These are phyloP conservation scores for Telfairia occidentalis DNA, from an alignment of 331 rosid genomes.

Conservation along the genomic window DNA sequence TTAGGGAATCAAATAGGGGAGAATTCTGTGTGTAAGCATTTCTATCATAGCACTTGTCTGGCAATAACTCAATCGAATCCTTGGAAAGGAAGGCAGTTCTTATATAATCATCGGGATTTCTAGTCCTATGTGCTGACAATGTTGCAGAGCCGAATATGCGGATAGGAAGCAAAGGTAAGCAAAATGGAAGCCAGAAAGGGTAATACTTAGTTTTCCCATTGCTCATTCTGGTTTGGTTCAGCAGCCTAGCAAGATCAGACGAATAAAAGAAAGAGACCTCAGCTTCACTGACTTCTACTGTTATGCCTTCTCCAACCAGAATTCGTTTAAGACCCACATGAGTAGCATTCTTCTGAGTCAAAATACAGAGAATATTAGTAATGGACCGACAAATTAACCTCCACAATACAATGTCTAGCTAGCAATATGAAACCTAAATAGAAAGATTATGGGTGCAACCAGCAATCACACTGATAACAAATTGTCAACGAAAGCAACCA, in stretches of 20 bases:
- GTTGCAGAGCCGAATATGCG: constrained; percentile 52
- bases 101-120: constrained; percentile 33
- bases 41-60: constrained; percentile 61
- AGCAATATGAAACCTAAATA: not conserved
- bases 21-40: constrained; percentile 25
- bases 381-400: not conserved
- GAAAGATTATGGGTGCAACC: not conserved
- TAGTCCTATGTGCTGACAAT: constrained; percentile 50
- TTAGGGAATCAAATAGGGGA: constrained; percentile 47
- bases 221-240: constrained; percentile 29
- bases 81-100: constrained; percentile 33
- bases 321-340: constrained; percentile 52
- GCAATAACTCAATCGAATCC: constrained; percentile 53
- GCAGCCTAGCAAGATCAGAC: constrained; percentile 27
- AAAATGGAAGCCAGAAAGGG: constrained; percentile 46
- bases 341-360: constrained; percentile 57
- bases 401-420: not conserved
- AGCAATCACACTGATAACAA: not conserved
- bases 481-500: not conserved
- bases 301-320: constrained; percentile 77
- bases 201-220: constrained; percentile 25
- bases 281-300: constrained; percentile 63
- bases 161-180: constrained; percentile 48
- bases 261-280: constrained; percentile 51
- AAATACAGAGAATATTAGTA: constrained; percentile 13